Conservation (phyloP, 2,329 filamentous ascomycete genomes). For the Colletotrichum nymphaeae region DNA sequence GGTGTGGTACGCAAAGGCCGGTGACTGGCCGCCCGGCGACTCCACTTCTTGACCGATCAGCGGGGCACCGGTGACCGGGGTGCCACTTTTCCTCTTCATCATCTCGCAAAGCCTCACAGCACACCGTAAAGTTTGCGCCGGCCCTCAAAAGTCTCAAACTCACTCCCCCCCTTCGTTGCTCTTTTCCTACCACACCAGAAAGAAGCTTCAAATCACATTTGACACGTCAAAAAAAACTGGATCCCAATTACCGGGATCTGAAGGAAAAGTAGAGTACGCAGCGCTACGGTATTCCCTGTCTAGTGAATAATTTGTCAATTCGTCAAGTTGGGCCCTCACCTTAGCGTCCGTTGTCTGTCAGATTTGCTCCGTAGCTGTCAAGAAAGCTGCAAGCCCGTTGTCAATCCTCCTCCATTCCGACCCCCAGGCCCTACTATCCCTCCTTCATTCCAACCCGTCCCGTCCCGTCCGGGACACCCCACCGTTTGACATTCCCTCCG, state of each 20-base stretch:
- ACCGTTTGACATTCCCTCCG: background rate
- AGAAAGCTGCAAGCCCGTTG: background rate
- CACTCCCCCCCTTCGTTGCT: background rate
- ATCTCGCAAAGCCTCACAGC: background rate
- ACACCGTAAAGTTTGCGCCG: background rate
- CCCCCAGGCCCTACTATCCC: background rate
- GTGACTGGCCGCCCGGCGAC: conserved; percentile 30
- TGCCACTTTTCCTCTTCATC: background rate
- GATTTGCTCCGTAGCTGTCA: conserved; percentile 1
- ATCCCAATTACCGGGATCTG: conserved; percentile 8
- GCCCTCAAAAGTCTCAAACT: background rate
- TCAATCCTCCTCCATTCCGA: background rate
- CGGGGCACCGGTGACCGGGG: conserved; percentile 34
- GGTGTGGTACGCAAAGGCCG: conserved; percentile 25
- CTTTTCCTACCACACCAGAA: background rate
- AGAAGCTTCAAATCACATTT: conserved; percentile 13
- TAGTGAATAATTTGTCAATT: background rate
- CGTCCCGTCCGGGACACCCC: too few relatives aligned
- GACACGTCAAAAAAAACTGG: conserved; percentile 24
- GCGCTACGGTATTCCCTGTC: background rate
- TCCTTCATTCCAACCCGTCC: background rate
- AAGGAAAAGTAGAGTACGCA: background rate
- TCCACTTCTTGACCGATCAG: conserved; percentile 36
- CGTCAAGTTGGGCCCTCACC: background rate
- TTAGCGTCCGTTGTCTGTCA: conserved; percentile 18